Conservation (phyloP, 257 asterid genomes). For the Verbascum thapsus region DNA sequence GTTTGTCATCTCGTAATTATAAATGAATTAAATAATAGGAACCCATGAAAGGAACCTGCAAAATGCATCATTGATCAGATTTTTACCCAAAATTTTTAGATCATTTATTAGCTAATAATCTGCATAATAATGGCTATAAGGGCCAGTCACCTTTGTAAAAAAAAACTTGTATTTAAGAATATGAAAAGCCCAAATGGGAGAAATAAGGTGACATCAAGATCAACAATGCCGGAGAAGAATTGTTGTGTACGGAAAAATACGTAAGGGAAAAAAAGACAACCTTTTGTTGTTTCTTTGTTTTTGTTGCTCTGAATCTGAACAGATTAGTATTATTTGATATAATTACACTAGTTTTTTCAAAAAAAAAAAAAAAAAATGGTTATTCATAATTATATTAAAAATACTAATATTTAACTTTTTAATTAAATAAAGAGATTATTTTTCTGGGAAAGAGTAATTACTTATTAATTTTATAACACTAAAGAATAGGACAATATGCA, state of each 20-base stretch:
- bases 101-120: constrained; percentile 1
- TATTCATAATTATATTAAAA: too few species aligned
- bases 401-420: too few species aligned
- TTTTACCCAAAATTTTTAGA: constrained; percentile 24
- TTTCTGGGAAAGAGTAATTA: too few species aligned
- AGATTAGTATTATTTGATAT: too few species aligned
- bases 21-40: constrained; percentile 37
- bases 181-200: constrained; percentile 19
- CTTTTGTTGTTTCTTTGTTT: background rate
- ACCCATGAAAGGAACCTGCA: constrained; percentile 50
- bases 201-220: constrained; percentile 18
- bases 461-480: too few species aligned
- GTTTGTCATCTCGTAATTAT: constrained; percentile 49
- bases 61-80: constrained; percentile 36
- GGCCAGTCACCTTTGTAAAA: constrained; percentile 26
- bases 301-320: too few species aligned
- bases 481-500: too few species aligned
- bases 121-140: background rate
- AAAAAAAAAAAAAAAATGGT: too few species aligned
- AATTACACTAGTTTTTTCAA: too few species aligned
- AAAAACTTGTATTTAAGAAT: background rate
- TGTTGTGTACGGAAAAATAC: constrained; percentile 14
- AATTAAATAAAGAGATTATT: too few species aligned
- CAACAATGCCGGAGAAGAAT: constrained; percentile 17
- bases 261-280: background rate